These are phyloP conservation scores for Aeminium ludgeri DNA, from an alignment of 495 filamentous ascomycete genomes.

Conservation along the genomic window DNA sequence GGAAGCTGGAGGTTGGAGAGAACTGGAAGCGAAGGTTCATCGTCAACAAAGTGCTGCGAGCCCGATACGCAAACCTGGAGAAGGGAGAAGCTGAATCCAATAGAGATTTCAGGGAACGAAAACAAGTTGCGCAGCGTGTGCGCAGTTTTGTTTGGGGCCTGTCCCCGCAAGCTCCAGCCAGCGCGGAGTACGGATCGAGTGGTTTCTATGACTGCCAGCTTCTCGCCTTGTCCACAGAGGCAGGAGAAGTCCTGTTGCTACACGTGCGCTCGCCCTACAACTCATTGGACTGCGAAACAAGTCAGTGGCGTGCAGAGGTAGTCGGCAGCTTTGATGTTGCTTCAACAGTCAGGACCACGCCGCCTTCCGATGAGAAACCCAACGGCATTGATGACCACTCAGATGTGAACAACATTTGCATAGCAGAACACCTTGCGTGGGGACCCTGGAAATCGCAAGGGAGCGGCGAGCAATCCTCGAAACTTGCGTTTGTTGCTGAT, in stretches of 20 bases:
- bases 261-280: conserved; percentile 18
- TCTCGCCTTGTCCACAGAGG: conserved; percentile 30
- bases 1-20: conserved; percentile 12
- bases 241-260: conserved; percentile 27
- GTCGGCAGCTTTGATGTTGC: conserved; percentile 8
- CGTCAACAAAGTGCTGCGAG: conserved; percentile 16
- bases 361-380: too few species aligned
- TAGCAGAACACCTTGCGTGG: background rate
- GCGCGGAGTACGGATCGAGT: conserved; percentile 7
- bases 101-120: background rate
- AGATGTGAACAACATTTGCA: background rate
- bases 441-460: background rate
- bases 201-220: conserved; percentile 10
- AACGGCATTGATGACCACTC: too few species aligned
- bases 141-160: conserved; percentile 21
- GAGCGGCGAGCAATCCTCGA: background rate
- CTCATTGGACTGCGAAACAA: conserved; percentile 5
- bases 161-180: conserved; percentile 4
- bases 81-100: conserved; percentile 1
- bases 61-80: conserved; percentile 8
- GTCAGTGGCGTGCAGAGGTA: conserved; percentile 8
- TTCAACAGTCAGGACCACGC: too few species aligned
- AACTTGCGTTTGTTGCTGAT: background rate
- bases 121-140: conserved; percentile 15
- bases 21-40: conserved; percentile 24